Conservation (phyloP, 2,329 filamentous ascomycete genomes). For the Neospermospora avenae region DNA sequence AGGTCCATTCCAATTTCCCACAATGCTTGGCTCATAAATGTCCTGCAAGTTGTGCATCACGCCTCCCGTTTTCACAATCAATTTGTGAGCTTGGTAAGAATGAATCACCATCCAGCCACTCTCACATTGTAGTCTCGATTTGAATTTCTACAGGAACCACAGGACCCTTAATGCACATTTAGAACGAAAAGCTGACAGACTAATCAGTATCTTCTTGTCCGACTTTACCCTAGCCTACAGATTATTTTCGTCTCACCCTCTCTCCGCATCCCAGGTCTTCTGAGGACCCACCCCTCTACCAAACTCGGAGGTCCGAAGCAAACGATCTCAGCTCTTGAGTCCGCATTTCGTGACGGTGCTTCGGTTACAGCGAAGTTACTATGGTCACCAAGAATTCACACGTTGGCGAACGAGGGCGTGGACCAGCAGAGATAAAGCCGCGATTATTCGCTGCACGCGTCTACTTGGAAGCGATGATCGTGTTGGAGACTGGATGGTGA, state of each 20-base stretch:
- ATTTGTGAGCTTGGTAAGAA: too few species aligned
- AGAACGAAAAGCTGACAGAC: neutral
- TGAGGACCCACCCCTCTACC: constrained; percentile 55
- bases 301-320: constrained; percentile 47
- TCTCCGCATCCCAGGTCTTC: constrained; percentile 61
- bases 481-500: constrained; percentile 74
- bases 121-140: too few species aligned
- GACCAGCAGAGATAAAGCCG: constrained; percentile 48
- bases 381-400: constrained; percentile 53
- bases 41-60: too few species aligned
- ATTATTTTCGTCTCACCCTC: constrained; percentile 68
- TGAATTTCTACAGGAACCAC: too few species aligned
- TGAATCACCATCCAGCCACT: too few species aligned
- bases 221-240: constrained; percentile 60
- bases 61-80: too few species aligned
- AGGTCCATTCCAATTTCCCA: too few species aligned
- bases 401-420: constrained; percentile 30
- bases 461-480: constrained; percentile 61
- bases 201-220: constrained; percentile 55
- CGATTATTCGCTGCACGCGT: constrained; percentile 74
- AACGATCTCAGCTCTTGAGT: constrained; percentile 45
- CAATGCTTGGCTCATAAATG: too few species aligned
- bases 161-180: neutral
- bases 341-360: constrained; percentile 61
- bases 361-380: constrained; percentile 71